Evolutionary conservation across 805 yeast genomes (phyloP).

Genomic region (Saccharomyces cerevisiae): DNA sequence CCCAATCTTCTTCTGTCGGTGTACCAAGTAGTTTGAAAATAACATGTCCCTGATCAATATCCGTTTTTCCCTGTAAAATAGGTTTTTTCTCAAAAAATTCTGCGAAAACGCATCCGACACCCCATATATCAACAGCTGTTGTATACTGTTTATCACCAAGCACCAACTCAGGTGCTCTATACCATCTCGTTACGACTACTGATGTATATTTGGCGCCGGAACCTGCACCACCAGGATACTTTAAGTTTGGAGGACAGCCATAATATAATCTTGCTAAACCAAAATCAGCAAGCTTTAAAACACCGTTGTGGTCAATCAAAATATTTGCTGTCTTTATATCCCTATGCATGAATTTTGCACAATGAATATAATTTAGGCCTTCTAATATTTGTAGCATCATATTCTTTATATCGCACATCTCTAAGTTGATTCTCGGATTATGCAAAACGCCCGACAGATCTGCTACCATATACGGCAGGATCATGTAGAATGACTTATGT

Average conservation of each 20-base stretch:
- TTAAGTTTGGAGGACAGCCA: constrained; percentile 50
- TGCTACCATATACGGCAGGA: constrained; percentile 84
- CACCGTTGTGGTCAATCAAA: constrained; percentile 65
- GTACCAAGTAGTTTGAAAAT: constrained; percentile 79
- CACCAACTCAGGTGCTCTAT: constrained; percentile 88
- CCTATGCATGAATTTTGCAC: constrained; percentile 57
- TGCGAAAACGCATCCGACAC: constrained; percentile 90
- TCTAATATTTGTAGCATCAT: constrained; percentile 67
- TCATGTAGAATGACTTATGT: constrained; percentile 59
- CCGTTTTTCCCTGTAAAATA: constrained; percentile 76
- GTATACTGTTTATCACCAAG: constrained; percentile 82
- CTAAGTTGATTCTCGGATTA: constrained; percentile 58
- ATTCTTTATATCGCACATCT: constrained; percentile 69
- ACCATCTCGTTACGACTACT: constrained; percentile 95
- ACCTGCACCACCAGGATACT: constrained; percentile 39
- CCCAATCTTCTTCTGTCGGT: constrained; percentile 56
- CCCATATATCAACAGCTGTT: constrained; percentile 97
- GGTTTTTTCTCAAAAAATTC: constrained; percentile 81
- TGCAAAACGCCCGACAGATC: constrained; percentile 86
- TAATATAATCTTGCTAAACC: constrained; percentile 78
- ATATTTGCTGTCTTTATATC: constrained; percentile 97
- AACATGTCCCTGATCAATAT: constrained; percentile 76
- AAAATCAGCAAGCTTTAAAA: constrained; percentile 87
- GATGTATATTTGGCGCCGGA: constrained; percentile 41
- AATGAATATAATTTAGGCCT: constrained; percentile 74